Conservation (phyloP, 1,139 yeast genomes). For the Insectozyma bohioensis region DNA sequence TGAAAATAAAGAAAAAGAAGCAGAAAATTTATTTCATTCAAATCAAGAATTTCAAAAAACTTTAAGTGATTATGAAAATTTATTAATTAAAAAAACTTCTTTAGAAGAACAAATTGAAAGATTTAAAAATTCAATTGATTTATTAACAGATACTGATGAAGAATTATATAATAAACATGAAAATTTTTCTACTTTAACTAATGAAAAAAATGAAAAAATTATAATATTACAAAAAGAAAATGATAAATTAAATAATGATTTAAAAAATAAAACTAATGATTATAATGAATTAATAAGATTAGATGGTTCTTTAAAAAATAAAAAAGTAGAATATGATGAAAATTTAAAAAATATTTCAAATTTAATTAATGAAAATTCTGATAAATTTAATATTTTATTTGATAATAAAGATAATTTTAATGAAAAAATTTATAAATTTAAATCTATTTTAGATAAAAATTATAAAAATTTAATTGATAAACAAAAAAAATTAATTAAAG, state of each 20-base stretch:
- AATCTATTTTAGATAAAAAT: constrained; percentile 11
- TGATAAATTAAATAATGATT: constrained; percentile 13
- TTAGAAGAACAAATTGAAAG: constrained; percentile 51
- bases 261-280: constrained; percentile 27
- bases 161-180: constrained; percentile 49
- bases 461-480: constrained; percentile 6
- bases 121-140: constrained; percentile 42
- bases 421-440: constrained; percentile 13
- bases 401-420: constrained; percentile 10
- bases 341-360: constrained; percentile 15
- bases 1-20: constrained; percentile 52
- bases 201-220: constrained; percentile 33
- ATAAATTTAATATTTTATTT: constrained; percentile 18
- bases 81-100: constrained; percentile 47
- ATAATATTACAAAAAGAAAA: constrained; percentile 14
- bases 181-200: constrained; percentile 53
- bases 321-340: constrained; percentile 30
- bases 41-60: constrained; percentile 82
- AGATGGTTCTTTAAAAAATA: constrained; percentile 61
- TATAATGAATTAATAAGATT: constrained; percentile 45
- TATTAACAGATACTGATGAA: constrained; percentile 50
- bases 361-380: constrained; percentile 14
- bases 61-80: constrained; percentile 61
- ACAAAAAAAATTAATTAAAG: constrained; percentile 10
- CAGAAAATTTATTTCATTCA: constrained; percentile 66